These are phyloP conservation scores for Calonectria naviculata DNA, from an alignment of 2,329 filamentous ascomycete species.

Conservation along the genomic window DNA sequence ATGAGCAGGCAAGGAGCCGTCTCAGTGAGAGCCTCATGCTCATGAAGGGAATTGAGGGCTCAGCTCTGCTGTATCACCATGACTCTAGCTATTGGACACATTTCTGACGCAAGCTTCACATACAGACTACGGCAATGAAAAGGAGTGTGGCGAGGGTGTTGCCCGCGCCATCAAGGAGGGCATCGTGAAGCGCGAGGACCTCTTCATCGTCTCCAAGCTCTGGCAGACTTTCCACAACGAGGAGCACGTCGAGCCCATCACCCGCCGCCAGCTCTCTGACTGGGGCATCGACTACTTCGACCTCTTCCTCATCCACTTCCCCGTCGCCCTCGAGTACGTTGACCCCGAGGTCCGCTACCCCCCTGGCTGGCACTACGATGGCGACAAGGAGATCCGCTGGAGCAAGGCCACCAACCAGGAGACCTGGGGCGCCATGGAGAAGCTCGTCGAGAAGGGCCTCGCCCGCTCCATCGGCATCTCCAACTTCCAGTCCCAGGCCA, in stretches of 20 bases:
- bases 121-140: slow-evolving; percentile 85
- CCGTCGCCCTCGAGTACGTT: slow-evolving; percentile 86
- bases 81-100: background rate
- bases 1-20: background rate
- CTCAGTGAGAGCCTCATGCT: background rate
- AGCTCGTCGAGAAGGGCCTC: slow-evolving; percentile 75
- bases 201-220: slow-evolving; percentile 93
- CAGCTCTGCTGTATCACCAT: background rate
- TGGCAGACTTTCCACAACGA: slow-evolving; percentile 93
- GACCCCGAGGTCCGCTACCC: slow-evolving; percentile 84
- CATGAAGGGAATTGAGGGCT: background rate
- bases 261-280: slow-evolving; percentile 80
- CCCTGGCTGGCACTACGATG: slow-evolving; percentile 79
- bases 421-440: slow-evolving; percentile 87
- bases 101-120: background rate
- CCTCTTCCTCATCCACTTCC: slow-evolving; percentile 91
- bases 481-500: slow-evolving; percentile 83
- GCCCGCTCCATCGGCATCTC: slow-evolving; percentile 81
- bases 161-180: slow-evolving; percentile 84
- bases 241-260: slow-evolving; percentile 80
- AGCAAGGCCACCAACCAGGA: slow-evolving; percentile 80
- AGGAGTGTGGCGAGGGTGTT: slow-evolving; percentile 80
- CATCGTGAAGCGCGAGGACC: slow-evolving; percentile 83
- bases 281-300: slow-evolving; percentile 93
- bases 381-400: slow-evolving; percentile 68